These are phyloP conservation scores for Parmales sp. DNA, from an alignment of 108 stramenopile genomes.

Conservation along the genomic window DNA sequence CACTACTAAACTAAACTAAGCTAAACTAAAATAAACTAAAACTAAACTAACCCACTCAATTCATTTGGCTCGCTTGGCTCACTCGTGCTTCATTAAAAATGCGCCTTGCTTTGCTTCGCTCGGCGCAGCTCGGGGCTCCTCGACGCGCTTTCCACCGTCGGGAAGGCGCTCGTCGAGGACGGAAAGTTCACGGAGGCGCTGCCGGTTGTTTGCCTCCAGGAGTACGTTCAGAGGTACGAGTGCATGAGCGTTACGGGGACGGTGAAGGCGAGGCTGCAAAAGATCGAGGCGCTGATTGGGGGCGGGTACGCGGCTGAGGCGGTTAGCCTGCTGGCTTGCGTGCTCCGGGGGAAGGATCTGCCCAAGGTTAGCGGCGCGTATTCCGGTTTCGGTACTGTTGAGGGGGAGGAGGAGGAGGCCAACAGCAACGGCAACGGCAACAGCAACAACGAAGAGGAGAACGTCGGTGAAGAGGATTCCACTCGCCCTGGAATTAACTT, in stretches of 20 bases:
- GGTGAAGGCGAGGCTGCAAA: neutral
- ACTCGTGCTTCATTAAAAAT: no score
- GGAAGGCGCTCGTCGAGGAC: neutral
- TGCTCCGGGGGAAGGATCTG: neutral
- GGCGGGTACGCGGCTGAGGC: slow-evolving; percentile 11
- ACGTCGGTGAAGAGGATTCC: neutral
- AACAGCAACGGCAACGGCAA: neutral
- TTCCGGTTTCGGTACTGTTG: neutral
- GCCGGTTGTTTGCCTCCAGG: neutral
- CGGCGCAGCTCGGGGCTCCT: no score
- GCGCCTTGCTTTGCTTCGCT: no score
- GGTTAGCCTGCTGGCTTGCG: neutral
- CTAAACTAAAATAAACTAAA: no score
- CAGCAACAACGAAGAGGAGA: neutral
- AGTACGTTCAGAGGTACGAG: neutral
- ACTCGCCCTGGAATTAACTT: neutral
- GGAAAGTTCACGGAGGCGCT: neutral
- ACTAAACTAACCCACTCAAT: no score
- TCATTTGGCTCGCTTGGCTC: no score
- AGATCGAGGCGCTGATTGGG: neutral
- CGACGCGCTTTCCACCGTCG: neutral
- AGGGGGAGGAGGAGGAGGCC: neutral
- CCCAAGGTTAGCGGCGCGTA: slow-evolving; percentile 3
- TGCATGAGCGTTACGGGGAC: neutral
- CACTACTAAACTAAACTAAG: no score